Evolutionary conservation across 2,329 filamentous ascomycete species (phyloP), one percentile per base, ranked within the genome.

Genomic region (Nannizzia gypsea): DNA sequence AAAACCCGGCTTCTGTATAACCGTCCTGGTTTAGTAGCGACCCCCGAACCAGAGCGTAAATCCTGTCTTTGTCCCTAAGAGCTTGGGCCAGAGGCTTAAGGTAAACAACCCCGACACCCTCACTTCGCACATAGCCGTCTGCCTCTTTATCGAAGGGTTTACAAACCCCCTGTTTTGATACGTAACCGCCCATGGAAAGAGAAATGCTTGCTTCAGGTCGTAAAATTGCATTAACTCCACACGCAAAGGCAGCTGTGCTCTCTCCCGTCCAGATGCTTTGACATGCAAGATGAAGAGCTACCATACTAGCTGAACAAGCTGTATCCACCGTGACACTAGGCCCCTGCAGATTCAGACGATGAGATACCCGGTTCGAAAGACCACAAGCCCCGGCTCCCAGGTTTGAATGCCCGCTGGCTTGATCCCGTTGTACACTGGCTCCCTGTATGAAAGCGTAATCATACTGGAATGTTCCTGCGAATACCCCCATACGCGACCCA

Each of bases 401-500:
- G 6, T 17, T 42, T 8, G 38, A 42, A 42, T n/a, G 15, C 13
- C 15, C 38, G 38, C n/a, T 17, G 13, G n/a, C 9, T n/a, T 42
- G 13, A 15, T 4, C 38, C 13, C 38, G 15, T 17, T 42, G 38
- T 42, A 42, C n/a, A 17, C 38, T 42, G 1, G 5, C n/a, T 17
- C 13, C 38, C n/a, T 42, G 15, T 17, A 42, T 42, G 38, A 17
- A 8, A 50, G 69, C 20, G 3, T 58, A 44, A n/a, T 38, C 9
- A 31, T 44, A 40, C 5, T 40, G 9, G 24, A 28, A 55, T 2
- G n/a, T 17, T 31, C 26, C 22, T 28, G 22, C 28, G 50, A 24
- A 66, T 13, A 68, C 64, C 15, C 62, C 60, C 6, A 54, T 60
- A 15, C 17, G 20, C 20, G 59, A 60, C 13, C 52, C 59, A 28